phyloP scores from a whole-genome alignment of 176 grass and related monocot species.

The Guadua angustifolia region DNA sequence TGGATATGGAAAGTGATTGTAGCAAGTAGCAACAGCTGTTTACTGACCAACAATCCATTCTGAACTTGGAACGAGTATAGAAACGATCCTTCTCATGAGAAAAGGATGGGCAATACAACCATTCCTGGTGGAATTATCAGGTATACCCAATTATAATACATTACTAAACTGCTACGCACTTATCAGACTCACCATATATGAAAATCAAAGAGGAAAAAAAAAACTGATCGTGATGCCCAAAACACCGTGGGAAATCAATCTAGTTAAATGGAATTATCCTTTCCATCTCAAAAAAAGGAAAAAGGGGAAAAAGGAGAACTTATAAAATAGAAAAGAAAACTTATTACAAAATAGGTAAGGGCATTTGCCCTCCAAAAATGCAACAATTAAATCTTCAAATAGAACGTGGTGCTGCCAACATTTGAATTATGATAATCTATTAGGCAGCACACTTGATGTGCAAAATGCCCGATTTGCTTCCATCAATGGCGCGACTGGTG shows the following conservation, averaged over 20 bases:
- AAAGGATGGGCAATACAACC: neutral
- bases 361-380: neutral
- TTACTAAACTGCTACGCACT: neutral
- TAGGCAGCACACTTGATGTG: neutral
- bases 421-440: constrained; percentile 27
- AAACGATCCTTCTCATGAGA: neutral
- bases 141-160: neutral
- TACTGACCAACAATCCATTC: neutral
- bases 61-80: neutral
- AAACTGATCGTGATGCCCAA: neutral
- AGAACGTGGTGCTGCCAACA: neutral
- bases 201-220: too few relatives aligned
- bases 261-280: neutral
- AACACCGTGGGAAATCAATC: neutral
- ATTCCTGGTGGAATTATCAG: neutral
- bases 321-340: constrained; percentile 15
- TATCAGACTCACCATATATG: neutral
- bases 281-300: neutral
- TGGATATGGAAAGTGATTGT: neutral
- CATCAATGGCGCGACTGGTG: constrained; percentile 57
- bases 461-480: neutral
- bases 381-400: constrained; percentile 22
- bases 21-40: neutral
- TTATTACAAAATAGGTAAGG: constrained; percentile 19
- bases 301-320: neutral